A percentile compares a stretch with the other conserved stretches of the same genome.
Evolutionary conservation across 2,329 filamentous ascomycete species (phyloP).

Genomic region (Alternaria tenuissima): DNA sequence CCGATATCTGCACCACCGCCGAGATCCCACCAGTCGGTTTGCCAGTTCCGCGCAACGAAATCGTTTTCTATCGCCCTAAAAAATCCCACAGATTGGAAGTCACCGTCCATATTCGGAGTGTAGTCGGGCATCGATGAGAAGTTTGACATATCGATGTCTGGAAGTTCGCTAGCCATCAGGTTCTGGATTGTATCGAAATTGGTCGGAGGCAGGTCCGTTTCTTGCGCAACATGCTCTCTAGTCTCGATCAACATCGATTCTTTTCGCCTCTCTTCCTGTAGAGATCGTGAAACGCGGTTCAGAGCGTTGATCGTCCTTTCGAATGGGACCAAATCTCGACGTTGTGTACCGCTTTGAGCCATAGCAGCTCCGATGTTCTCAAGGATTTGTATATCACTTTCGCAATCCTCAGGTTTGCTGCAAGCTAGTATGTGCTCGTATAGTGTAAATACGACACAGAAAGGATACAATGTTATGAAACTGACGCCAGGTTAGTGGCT

Average conservation of each 20-base stretch:
- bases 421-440: constrained; percentile 41
- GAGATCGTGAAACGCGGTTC: constrained; percentile 38
- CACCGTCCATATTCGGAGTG: constrained; percentile 24
- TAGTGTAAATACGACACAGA: constrained; percentile 41
- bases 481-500: constrained; percentile 14
- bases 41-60: constrained; percentile 40
- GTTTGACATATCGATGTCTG: constrained; percentile 25
- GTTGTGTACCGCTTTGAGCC: constrained; percentile 23
- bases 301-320: constrained; percentile 39
- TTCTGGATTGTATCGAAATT: constrained; percentile 20
- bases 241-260: neutral
- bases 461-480: constrained; percentile 42
- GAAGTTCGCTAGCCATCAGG: constrained; percentile 20
- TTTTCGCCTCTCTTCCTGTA: constrained; percentile 33
- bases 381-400: constrained; percentile 33
- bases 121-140: constrained; percentile 31
- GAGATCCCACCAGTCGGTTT: constrained; percentile 41
- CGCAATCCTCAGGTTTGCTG: constrained; percentile 32
- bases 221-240: neutral
- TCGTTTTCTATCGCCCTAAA: constrained; percentile 43
- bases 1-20: constrained; percentile 12
- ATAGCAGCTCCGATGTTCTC: constrained; percentile 34
- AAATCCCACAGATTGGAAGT: constrained; percentile 34
- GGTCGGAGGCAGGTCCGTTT: neutral
- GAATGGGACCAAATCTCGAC: constrained; percentile 31